Conservation (phyloP, 495 filamentous ascomycete genomes). For the Penicillium arizonense region DNA sequence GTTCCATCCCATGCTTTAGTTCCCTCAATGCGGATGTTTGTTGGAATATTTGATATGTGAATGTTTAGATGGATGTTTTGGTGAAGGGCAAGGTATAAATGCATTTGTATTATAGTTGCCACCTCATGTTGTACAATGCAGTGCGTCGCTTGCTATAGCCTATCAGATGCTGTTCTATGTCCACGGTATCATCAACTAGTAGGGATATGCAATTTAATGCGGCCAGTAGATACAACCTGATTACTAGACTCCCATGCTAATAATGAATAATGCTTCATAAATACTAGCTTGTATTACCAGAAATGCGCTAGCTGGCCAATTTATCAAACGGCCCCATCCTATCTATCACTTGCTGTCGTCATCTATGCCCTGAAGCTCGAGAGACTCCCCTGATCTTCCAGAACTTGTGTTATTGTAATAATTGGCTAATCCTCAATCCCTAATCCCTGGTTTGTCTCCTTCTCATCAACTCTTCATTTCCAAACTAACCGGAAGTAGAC, state of each 20-base stretch:
- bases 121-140: no score
- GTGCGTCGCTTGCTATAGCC: no score
- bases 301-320: neutral
- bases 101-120: no score
- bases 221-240: no score
- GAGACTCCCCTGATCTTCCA: conserved; percentile 16
- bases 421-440: neutral
- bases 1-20: neutral
- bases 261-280: conserved; percentile 1
- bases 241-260: neutral
- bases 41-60: neutral
- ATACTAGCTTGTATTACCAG: conserved; percentile 1
- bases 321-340: conserved; percentile 11
- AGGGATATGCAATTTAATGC: no score
- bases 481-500: neutral
- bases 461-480: neutral
- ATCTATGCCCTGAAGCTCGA: conserved; percentile 10
- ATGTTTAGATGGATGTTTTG: neutral
- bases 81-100: no score
- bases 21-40: neutral
- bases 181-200: no score
- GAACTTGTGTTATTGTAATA: neutral
- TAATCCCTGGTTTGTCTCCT: neutral
- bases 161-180: no score
- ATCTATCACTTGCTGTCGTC: conserved; percentile 18